Percentiles rank a stretch among this genome's conserved stretches.
phyloP scores from a whole-genome alignment of 2,329 filamentous ascomycete genomes.

The Rhinocladiella mackenziei region DNA sequence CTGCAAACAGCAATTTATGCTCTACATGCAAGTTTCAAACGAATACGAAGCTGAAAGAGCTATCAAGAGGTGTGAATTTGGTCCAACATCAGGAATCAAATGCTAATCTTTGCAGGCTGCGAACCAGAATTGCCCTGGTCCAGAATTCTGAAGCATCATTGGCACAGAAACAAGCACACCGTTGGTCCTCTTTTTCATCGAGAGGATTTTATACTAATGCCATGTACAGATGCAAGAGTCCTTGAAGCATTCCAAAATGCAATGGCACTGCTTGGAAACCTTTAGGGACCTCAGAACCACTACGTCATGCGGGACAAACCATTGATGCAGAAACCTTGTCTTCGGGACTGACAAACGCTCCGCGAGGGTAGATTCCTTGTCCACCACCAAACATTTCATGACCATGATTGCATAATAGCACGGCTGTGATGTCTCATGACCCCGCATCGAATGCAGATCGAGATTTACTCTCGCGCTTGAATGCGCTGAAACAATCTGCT shows the following conservation, averaged over 20 bases:
- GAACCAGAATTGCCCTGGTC: conserved; percentile 73
- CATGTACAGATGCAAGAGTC: conserved; percentile 39
- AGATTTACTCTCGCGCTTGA: conserved; percentile 34
- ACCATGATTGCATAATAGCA: conserved; percentile 10
- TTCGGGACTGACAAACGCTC: too few relatives aligned
- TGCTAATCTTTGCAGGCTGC: conserved; percentile 53
- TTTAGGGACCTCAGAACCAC: conserved; percentile 21
- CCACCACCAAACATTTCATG: too few relatives aligned
- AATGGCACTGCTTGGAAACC: conserved; percentile 41
- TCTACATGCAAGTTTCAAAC: conserved; percentile 72
- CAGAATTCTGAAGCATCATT: conserved; percentile 68
- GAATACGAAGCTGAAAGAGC: conserved; percentile 72
- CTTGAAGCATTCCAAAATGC: conserved; percentile 48
- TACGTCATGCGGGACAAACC: conserved; percentile 10
- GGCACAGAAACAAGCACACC: conserved; percentile 72
- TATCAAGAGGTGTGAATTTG: conserved; percentile 60
- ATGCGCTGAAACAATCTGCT: conserved; percentile 35
- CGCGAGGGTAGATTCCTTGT: too few relatives aligned
- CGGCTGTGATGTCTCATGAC: conserved; percentile 23
- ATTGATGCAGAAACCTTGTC: conserved; percentile 5
- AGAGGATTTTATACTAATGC: conserved; percentile 2
- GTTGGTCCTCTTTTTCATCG: conserved; percentile 51
- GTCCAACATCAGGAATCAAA: not conserved
- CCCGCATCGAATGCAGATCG: conserved; percentile 26
- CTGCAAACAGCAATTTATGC: conserved; percentile 63